Percentiles rank a stretch among this genome's conserved stretches.
phyloP scores from a whole-genome alignment of 331 rosid genomes.

The Prunus yedoensis region DNA sequence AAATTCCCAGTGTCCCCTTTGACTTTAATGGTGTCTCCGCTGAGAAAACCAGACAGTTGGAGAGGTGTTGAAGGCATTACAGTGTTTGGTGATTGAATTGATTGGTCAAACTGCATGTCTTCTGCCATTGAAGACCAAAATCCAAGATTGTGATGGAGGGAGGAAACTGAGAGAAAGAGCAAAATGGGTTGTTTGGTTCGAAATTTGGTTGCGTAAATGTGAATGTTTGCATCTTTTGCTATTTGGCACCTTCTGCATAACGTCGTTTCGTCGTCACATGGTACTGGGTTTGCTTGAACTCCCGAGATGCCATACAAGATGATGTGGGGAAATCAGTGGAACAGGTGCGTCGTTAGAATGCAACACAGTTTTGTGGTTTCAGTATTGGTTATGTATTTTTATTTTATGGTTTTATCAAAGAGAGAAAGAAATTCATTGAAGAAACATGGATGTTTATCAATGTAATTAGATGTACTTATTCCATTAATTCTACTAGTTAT shows the following conservation, averaged over 20 bases:
- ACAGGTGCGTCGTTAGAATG: neutral
- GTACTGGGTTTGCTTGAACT: neutral
- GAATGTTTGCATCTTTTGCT: neutral
- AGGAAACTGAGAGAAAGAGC: neutral
- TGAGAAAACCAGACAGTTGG: constrained; percentile 34
- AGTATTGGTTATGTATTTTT: no score
- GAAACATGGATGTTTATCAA: no score
- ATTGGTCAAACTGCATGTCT: neutral
- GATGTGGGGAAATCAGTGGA: neutral
- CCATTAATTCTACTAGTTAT: no score
- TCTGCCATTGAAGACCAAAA: constrained; percentile 7
- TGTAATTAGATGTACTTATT: no score
- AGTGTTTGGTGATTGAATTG: neutral
- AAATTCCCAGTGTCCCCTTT: constrained; percentile 22
- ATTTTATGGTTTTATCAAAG: no score
- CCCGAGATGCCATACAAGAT: no score
- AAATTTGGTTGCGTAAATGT: neutral
- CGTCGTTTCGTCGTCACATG: neutral
- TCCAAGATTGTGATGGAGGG: neutral
- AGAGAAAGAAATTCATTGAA: no score
- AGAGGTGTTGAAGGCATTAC: constrained; percentile 15
- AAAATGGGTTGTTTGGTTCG: neutral
- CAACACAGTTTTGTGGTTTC: neutral
- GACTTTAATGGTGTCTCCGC: constrained; percentile 30
- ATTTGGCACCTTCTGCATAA: neutral